Evolutionary conservation across 2,329 filamentous ascomycete genomes (phyloP), one percentile per base, ranked within the genome.

Genomic region (Thielaviopsis ethacetica): DNA sequence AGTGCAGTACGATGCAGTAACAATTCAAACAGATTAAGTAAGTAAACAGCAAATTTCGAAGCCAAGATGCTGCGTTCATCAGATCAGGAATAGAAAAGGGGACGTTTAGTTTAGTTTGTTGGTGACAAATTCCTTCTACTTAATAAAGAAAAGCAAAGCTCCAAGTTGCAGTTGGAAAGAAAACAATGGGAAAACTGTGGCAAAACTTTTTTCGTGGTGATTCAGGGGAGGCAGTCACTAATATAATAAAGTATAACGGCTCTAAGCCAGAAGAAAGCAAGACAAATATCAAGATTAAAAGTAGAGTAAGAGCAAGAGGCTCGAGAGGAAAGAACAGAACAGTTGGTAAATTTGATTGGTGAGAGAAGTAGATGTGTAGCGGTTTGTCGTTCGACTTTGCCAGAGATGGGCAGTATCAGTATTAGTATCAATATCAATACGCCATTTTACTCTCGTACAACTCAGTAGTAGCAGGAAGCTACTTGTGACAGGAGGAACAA

Each of bases 211-310:
- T 27, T 26, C n/a, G n/a, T n/a, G n/a, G 38, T 21, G 12, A 44
- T 27, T 57, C 49, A 57, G 56, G 56, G 50, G 56, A 57, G 49
- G 56, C 27, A 57, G 56, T 27, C 51, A 38, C 47, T 53, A 53
- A 34, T 9, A 34, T 12, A 34, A 12, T 34, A 9, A 27, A 27
- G 26, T 27, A n/a, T n/a, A n/a, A n/a, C n/a, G 44, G 34, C 24
- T 5, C 5, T 17, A 12, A 24, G 51, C 27, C 12, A n/a, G 52
- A 21, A n/a, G n/a, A n/a, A n/a, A n/a, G n/a, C n/a, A n/a, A n/a
- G 7, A 55, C 24, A 47, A 55, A 55, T 44, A 24, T 27, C 21
- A 26, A 30, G 26, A 55, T 17, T 34, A 9, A 4, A 34, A 12
- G 2, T 53, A 10, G 27, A 53, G n/a, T 53, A 27, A 12, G 27